Evolutionary conservation across 2,329 filamentous ascomycete species (phyloP).

Genomic region (Ceratocystis alfenasii): DNA sequence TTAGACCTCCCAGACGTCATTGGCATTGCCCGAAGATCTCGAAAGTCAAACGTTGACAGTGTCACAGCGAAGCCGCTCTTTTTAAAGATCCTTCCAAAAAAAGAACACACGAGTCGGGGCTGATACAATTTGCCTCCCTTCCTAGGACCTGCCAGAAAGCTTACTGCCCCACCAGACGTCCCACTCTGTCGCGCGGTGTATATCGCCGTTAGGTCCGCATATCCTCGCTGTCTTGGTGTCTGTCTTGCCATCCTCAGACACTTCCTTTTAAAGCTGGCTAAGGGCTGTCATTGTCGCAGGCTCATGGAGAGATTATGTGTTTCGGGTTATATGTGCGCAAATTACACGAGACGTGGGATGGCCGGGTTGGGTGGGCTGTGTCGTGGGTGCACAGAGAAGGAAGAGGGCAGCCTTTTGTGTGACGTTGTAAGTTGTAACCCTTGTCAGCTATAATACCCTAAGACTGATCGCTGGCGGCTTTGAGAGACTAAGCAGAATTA

Average conservation of each 20-base stretch:
- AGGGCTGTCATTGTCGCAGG: conserved; percentile 1
- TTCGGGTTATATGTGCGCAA: conserved; percentile 9
- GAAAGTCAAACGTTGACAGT: conserved; percentile 5
- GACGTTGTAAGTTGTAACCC: not conserved
- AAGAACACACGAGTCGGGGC: not conserved
- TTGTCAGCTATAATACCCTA: not conserved
- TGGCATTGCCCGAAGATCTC: not conserved
- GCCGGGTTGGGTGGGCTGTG: not conserved
- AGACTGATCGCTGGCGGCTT: not conserved
- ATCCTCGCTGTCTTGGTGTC: not conserved
- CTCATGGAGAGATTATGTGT: not conserved
- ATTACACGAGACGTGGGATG: conserved; percentile 1
- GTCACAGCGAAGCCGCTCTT: not conserved
- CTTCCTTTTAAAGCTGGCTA: not conserved
- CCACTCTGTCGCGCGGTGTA: not conserved
- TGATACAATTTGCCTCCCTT: not conserved
- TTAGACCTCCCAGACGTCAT: not conserved
- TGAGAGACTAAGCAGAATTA: not conserved
- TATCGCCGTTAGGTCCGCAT: not conserved
- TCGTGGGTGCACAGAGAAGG: not conserved
- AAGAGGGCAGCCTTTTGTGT: not conserved
- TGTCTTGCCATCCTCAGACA: not conserved
- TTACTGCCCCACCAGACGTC: not conserved
- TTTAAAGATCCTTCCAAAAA: conserved; percentile 5
- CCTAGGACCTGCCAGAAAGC: conserved; percentile 7